Evolutionary conservation across 116 monocot species (phyloP).

Genomic region (Dioscorea cayenensis): DNA sequence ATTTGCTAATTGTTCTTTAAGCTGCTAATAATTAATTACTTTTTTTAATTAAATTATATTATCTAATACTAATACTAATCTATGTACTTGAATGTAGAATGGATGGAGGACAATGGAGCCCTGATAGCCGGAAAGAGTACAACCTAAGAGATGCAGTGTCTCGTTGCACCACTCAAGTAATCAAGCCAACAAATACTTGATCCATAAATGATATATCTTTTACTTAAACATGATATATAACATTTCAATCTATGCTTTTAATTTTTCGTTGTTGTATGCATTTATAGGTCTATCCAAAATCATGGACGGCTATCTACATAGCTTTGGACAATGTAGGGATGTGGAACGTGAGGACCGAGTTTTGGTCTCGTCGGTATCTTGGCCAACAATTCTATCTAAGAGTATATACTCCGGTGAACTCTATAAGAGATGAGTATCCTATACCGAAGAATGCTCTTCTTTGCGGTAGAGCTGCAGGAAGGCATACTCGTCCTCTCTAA

Average conservation of each 20-base stretch:
- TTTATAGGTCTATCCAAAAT: slow-evolving; percentile 63
- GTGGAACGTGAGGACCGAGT: slow-evolving; percentile 82
- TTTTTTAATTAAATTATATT: not conserved
- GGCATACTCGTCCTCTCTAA: slow-evolving; percentile 21
- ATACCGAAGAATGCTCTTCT: slow-evolving; percentile 66
- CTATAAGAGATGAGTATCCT: slow-evolving; percentile 56
- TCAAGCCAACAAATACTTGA: not conserved
- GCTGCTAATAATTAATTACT: no score
- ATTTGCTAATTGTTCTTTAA: no score
- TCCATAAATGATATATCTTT: not conserved
- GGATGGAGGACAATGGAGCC: slow-evolving; percentile 49
- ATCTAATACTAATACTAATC: not conserved
- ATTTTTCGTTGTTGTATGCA: not conserved
- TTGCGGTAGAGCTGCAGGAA: slow-evolving; percentile 55
- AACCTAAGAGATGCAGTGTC: slow-evolving; percentile 60
- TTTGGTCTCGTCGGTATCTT: slow-evolving; percentile 66
- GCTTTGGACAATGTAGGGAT: slow-evolving; percentile 83
- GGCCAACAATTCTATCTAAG: slow-evolving; percentile 81
- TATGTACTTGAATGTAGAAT: slow-evolving; percentile 21
- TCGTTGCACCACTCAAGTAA: slow-evolving; percentile 55
- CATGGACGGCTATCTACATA: slow-evolving; percentile 73
- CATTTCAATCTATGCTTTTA: no score
- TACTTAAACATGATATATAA: no score
- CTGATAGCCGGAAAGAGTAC: slow-evolving; percentile 24
- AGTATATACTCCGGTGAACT: slow-evolving; percentile 49